Conservation (phyloP, 345 rosid genomes). For the Citrus medica region DNA sequence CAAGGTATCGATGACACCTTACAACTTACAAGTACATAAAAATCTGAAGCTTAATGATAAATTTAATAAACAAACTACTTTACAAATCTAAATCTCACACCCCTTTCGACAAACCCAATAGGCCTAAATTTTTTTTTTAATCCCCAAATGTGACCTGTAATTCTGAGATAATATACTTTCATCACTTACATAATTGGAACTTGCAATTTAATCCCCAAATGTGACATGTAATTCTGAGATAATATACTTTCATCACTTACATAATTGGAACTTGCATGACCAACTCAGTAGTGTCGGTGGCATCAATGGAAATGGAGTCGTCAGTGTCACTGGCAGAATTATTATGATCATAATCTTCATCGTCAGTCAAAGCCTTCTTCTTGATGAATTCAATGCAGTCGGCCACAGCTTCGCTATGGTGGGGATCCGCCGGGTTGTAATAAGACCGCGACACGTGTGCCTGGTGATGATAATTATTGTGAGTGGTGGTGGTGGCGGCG, state of each 20-base stretch:
- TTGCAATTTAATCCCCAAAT: background rate
- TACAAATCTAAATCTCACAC: background rate
- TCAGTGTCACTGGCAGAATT: no score
- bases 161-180: background rate
- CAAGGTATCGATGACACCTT: background rate
- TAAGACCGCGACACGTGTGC: background rate
- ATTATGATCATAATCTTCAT: background rate
- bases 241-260: background rate
- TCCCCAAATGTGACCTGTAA: background rate
- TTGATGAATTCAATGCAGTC: slow-evolving; percentile 85
- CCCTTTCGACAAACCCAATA: background rate
- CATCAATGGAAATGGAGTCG: no score
- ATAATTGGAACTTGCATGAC: background rate
- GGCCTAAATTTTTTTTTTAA: no score
- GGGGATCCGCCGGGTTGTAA: slow-evolving; percentile 30
- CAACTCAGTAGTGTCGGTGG: slow-evolving; percentile 14
- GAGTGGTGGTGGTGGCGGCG: background rate
- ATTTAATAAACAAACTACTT: no score
- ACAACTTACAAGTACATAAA: background rate
- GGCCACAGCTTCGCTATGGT: slow-evolving; percentile 66
- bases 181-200: background rate
- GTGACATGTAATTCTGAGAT: background rate
- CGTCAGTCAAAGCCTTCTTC: slow-evolving; percentile 35
- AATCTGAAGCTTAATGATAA: no score
- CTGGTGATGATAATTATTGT: no score